Percentiles rank a stretch among this genome's conserved stretches.
Conservation (phyloP, 2,329 filamentous ascomycete genomes). For the Fusarium robinianum region DNA sequence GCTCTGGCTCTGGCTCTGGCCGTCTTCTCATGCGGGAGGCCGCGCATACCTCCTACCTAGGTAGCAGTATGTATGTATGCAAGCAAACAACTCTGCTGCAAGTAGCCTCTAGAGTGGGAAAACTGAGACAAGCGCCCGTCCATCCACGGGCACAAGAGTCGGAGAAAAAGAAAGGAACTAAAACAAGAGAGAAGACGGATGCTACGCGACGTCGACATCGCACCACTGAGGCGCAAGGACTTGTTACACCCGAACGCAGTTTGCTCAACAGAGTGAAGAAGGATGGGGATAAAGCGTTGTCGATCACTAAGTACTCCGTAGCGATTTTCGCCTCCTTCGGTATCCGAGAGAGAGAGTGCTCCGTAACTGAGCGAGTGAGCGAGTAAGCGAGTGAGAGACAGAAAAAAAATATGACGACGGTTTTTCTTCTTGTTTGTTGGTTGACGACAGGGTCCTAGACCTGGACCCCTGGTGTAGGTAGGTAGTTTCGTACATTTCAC, state of each 20-base stretch:
- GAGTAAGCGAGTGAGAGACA: constrained; percentile 15
- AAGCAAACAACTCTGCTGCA: too few relatives aligned
- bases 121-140: constrained; percentile 13
- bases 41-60: too few relatives aligned
- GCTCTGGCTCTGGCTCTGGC: too few relatives aligned
- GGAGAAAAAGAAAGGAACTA: constrained; percentile 8
- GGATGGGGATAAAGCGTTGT: too few relatives aligned
- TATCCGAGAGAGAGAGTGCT: not conserved
- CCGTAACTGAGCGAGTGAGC: constrained; percentile 15
- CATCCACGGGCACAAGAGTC: constrained; percentile 13
- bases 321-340: constrained; percentile 9
- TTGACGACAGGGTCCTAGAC: too few relatives aligned
- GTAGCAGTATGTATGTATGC: too few relatives aligned
- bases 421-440: too few relatives aligned
- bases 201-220: constrained; percentile 19
- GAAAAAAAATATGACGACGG: too few relatives aligned
- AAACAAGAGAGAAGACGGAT: constrained; percentile 1
- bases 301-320: constrained; percentile 22
- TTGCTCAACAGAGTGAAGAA: constrained; percentile 19
- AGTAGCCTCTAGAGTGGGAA: too few relatives aligned
- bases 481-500: too few relatives aligned
- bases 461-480: too few relatives aligned
- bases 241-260: constrained; percentile 15
- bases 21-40: too few relatives aligned
- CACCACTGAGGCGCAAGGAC: constrained; percentile 15